phyloP scores from a whole-genome alignment of 2,329 filamentous ascomycete species.

The Aspergillus pseudonomiae region DNA sequence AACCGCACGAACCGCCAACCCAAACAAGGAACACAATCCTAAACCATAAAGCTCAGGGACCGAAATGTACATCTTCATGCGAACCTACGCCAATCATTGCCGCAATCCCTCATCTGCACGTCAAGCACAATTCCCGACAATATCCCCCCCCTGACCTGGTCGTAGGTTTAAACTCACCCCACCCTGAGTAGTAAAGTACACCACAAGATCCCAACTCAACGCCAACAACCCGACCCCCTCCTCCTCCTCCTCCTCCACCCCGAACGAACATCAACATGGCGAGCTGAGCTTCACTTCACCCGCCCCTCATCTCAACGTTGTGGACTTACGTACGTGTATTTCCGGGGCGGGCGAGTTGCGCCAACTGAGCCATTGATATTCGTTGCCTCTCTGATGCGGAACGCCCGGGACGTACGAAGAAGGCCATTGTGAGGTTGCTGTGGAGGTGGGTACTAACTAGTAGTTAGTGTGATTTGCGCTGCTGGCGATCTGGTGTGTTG shows the following conservation, averaged over 20 bases:
- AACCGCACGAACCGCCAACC: not conserved
- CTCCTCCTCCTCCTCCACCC: no score
- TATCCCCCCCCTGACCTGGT: no score
- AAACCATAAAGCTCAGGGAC: not conserved
- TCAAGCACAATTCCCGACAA: not conserved
- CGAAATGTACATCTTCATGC: not conserved
- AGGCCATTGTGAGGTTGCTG: not conserved
- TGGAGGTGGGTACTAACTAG: not conserved
- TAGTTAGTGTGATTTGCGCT: not conserved
- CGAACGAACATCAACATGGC: not conserved
- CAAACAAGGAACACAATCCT: not conserved
- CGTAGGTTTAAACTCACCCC: no score
- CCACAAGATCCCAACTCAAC: not conserved
- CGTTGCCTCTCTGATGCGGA: not conserved
- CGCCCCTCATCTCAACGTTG: not conserved
- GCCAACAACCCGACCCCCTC: no score
- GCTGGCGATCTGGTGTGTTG: not conserved
- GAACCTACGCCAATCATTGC: not conserved
- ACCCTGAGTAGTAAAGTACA: not conserved
- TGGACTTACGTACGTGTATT: not conserved
- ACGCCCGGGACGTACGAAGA: not conserved
- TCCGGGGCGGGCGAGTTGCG: not conserved
- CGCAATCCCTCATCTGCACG: not conserved
- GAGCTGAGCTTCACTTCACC: not conserved
- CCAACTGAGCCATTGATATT: not conserved